Conservation (phyloP, 2,329 filamentous ascomycete genomes). For the Aciculosporium take region DNA sequence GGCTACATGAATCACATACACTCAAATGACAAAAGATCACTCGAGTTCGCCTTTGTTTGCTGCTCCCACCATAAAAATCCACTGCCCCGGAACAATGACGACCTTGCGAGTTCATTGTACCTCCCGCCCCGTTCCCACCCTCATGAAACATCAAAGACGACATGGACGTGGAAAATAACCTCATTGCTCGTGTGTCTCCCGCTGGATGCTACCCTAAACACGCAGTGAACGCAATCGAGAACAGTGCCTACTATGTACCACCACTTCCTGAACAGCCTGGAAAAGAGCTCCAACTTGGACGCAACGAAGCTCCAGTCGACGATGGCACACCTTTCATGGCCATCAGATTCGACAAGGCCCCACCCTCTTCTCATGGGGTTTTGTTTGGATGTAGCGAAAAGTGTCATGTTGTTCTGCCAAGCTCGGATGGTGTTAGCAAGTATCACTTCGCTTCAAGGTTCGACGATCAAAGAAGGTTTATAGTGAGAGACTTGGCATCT, state of each 20-base stretch:
- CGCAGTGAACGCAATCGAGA: neutral
- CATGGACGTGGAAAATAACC: conserved; percentile 5
- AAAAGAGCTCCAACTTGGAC: conserved; percentile 1
- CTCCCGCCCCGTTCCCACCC: neutral
- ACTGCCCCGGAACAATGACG: neutral
- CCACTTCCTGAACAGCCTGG: neutral
- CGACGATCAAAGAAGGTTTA: conserved; percentile 7
- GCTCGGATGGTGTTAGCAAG: conserved; percentile 3
- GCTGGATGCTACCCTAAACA: neutral
- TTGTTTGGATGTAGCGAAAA: conserved; percentile 8
- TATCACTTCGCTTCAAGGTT: conserved; percentile 12
- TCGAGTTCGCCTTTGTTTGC: neutral
- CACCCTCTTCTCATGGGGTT: conserved; percentile 7
- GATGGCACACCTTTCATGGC: conserved; percentile 2
- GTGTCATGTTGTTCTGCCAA: conserved; percentile 9
- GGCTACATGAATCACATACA: too few species aligned
- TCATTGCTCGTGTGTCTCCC: conserved; percentile 6
- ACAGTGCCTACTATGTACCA: conserved; percentile 1
- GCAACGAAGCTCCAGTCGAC: conserved; percentile 4
- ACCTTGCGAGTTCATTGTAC: too few species aligned
- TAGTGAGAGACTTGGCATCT: conserved; percentile 12
- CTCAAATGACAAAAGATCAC: too few species aligned
- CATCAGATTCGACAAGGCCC: conserved; percentile 9
- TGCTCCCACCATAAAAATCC: neutral
- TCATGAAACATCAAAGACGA: neutral